Evolutionary conservation across 2,329 filamentous ascomycete species (phyloP).

Genomic region (Escovopsis sp.): DNA sequence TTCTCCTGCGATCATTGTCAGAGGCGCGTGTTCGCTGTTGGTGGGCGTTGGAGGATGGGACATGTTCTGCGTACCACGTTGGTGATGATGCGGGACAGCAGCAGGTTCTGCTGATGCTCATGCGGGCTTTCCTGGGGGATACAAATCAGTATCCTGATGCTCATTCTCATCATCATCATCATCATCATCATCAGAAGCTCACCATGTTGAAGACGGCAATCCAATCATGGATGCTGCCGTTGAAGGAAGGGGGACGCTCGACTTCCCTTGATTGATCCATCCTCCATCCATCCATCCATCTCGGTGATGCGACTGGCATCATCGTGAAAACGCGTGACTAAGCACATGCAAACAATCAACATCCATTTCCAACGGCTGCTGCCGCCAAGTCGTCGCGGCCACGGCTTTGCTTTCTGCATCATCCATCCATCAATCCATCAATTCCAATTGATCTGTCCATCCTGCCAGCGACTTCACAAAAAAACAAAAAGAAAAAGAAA

Average conservation of each 20-base stretch:
- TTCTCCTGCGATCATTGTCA: slow-evolving; percentile 56
- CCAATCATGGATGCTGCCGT: too few species aligned
- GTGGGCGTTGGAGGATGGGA: background rate
- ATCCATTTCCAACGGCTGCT: too few species aligned
- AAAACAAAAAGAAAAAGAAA: too few species aligned
- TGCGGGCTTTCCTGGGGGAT: slow-evolving; percentile 94
- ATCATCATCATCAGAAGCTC: background rate
- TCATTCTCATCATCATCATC: too few species aligned
- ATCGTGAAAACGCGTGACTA: background rate
- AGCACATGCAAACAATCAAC: background rate
- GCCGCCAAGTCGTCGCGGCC: too few species aligned
- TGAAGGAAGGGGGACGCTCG: too few species aligned
- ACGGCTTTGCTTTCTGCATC: background rate
- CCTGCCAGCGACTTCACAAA: too few species aligned
- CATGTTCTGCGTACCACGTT: slow-evolving; percentile 60
- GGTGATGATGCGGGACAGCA: slow-evolving; percentile 89
- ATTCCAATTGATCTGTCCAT: too few species aligned
- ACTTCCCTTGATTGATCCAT: too few species aligned
- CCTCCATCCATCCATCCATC: too few species aligned
- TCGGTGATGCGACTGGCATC: too few species aligned
- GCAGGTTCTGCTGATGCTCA: slow-evolving; percentile 88
- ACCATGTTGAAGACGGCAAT: background rate
- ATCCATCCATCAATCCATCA: background rate
- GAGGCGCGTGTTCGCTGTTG: background rate
- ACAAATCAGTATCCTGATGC: too few species aligned